Conservation (phyloP, 495 filamentous ascomycete genomes). For the Aspergillus wentii region DNA sequence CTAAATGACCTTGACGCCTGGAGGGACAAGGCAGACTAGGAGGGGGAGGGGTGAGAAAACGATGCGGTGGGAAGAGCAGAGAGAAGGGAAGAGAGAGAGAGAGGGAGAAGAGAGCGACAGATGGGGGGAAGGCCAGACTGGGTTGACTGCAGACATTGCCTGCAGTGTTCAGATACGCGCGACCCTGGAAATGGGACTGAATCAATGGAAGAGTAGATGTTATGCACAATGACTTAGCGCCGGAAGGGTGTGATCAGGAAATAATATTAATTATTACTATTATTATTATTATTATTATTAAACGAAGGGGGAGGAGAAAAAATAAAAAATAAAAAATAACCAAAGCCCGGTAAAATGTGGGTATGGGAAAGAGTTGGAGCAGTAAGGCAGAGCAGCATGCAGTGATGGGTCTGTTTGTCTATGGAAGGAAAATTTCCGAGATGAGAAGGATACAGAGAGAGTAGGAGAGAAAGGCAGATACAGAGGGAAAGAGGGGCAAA, state of each 20-base stretch:
- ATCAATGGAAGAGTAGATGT: background rate
- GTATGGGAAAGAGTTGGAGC: too few relatives aligned
- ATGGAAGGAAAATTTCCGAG: too few relatives aligned
- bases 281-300: too few relatives aligned
- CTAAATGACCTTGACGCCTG: slow-evolving; percentile 23
- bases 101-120: slow-evolving; percentile 10
- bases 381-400: too few relatives aligned
- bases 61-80: slow-evolving; percentile 17
- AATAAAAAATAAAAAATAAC: too few relatives aligned
- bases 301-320: too few relatives aligned
- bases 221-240: slow-evolving; percentile 31
- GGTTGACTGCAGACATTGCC: slow-evolving; percentile 28
- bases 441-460: too few relatives aligned
- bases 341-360: too few relatives aligned
- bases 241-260: slow-evolving; percentile 23
- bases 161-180: slow-evolving; percentile 24
- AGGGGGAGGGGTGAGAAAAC: slow-evolving; percentile 18
- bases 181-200: too few relatives aligned
- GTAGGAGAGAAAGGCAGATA: too few relatives aligned
- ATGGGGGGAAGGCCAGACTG: slow-evolving; percentile 22
- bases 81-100: slow-evolving; percentile 6
- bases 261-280: slow-evolving; percentile 11
- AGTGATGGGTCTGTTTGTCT: too few relatives aligned
- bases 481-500: too few relatives aligned
- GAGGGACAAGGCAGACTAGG: slow-evolving; percentile 36